Base-by-base conservation (phyloP, 1,284 basidiomycete species). In the Ustanciosporium gigantosporum region DNA sequence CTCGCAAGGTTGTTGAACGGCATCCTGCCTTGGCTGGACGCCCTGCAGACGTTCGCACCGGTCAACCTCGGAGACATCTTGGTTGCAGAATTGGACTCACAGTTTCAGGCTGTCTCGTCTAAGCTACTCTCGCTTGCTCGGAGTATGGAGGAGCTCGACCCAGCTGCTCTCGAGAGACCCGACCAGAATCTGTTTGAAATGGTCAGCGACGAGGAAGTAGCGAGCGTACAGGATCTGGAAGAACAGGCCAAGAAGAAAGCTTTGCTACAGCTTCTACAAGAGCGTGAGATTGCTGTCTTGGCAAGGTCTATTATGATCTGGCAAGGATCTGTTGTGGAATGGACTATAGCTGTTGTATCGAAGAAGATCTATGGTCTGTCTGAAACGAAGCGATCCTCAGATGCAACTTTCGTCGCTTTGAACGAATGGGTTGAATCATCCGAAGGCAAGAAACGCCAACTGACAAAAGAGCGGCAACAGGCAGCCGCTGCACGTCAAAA, bases 1-100 rank as follows among this genome's bases (percentile, higher is more conserved):
- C 23, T 66, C 8, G 51, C 41, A 0, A 40, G 45, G 24, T 40
- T 58, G 23, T 35, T 66, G 25, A 66, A 66, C 20, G 36, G 46
- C 2, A 29, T 62, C 0, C 16, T 62, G 23, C 42, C 31, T 5
- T 49, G 42, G 44, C 35, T 55, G 13, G 58, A 62, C 11, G 64
- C 53, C 9, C 23, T 62, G 3, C 41, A 47, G 9, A 14, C 40
- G 0, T 66, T 62, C 25, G 50, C 59, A 11, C 57, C 60, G 3
- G 15, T 25, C 14, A 36, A 27, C 1, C 31, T 61, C 0, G 23
- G 38, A 3, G 2, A 4, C 0, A 5, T 9, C 0, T 36, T 64
- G 3, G 13, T 43, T 16, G 2, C 17, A 1, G 5, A 8, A 9
- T 42, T 66, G 14, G 45, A 49, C 11, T 2, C 0, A 0, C 44